phyloP scores from a whole-genome alignment of 2,329 filamentous ascomycete genomes.

The Exophiala dermatitidis region DNA sequence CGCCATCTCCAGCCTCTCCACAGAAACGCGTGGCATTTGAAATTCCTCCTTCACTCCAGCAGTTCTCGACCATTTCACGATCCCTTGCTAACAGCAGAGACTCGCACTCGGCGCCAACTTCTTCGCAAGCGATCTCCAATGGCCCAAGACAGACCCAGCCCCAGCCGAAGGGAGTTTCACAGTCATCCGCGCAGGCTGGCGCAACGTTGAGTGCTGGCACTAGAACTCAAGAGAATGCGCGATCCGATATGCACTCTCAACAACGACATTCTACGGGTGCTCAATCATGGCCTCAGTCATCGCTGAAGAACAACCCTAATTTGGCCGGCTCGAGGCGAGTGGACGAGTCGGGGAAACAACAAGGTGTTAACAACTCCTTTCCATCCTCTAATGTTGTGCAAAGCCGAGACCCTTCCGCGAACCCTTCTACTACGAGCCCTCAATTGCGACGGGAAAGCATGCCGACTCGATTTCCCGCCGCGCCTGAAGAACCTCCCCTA shows the following conservation, averaged over 20 bases:
- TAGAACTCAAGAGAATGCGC: slow-evolving; percentile 1
- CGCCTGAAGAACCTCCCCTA: slow-evolving; percentile 11
- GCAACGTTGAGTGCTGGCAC: not conserved
- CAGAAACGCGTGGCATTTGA: slow-evolving; percentile 20
- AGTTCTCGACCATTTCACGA: slow-evolving; percentile 19
- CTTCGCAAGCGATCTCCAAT: not conserved
- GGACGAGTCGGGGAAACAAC: not conserved
- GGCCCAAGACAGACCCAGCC: slow-evolving; percentile 1
- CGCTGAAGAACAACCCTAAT: not conserved
- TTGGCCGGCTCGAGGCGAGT: not conserved
- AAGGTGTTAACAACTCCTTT: not conserved
- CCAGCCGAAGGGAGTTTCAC: slow-evolving; percentile 2
- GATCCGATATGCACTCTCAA: not conserved
- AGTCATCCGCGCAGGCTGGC: slow-evolving; percentile 4
- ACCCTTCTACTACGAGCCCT: not conserved
- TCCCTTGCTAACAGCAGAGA: slow-evolving; percentile 13
- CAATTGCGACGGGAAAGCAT: not conserved
- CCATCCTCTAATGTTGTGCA: not conserved
- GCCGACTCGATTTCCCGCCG: not conserved
- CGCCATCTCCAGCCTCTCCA: slow-evolving; percentile 10
- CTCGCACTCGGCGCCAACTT: not conserved
- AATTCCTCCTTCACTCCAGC: slow-evolving; percentile 22
- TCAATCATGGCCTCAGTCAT: slow-evolving; percentile 9
- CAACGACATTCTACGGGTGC: slow-evolving; percentile 7
- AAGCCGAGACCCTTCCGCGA: not conserved